Evolutionary conservation across 176 grass and related monocot genomes (phyloP).

Genomic region (Canna indica): DNA sequence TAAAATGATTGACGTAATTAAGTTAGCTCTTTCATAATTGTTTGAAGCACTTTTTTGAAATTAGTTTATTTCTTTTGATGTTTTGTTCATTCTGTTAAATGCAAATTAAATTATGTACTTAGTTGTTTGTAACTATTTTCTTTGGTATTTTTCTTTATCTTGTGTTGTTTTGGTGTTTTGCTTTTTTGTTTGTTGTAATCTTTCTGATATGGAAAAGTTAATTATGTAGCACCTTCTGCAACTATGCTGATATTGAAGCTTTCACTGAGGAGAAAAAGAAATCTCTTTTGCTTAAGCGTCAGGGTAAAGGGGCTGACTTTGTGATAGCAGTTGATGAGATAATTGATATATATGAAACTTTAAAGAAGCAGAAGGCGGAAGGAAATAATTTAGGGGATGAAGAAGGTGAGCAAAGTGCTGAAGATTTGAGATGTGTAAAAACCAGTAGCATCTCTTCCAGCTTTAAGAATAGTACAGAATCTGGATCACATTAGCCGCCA

Average conservation of each 20-base stretch:
- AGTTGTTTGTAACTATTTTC: not conserved
- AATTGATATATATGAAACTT: constrained; percentile 69
- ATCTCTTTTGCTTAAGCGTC: constrained; percentile 60
- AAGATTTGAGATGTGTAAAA: constrained; percentile 22
- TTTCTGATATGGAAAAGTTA: constrained; percentile 18
- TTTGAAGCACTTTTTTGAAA: too few species aligned
- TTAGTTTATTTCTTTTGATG: too few species aligned
- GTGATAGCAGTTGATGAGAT: constrained; percentile 87
- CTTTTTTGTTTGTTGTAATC: not conserved
- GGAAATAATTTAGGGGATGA: constrained; percentile 23
- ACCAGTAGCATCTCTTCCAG: constrained; percentile 28
- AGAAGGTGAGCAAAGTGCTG: constrained; percentile 23
- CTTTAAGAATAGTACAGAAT: constrained; percentile 18
- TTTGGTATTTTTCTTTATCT: not conserved
- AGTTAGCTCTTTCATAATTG: too few species aligned
- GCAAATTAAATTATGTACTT: too few species aligned
- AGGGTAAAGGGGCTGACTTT: constrained; percentile 96
- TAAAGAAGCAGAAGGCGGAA: constrained; percentile 44
- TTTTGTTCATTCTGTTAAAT: too few species aligned
- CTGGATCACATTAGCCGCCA: constrained; percentile 24
- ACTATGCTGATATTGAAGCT: constrained; percentile 85
- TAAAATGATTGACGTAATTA: too few species aligned
- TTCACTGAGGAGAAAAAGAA: constrained; percentile 99
- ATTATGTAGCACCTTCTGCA: constrained; percentile 74
- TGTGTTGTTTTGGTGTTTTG: not conserved